Evolutionary conservation across 805 yeast genomes (phyloP), one percentile per base, ranked within the genome.

Genomic region (Priceomyces medius): DNA sequence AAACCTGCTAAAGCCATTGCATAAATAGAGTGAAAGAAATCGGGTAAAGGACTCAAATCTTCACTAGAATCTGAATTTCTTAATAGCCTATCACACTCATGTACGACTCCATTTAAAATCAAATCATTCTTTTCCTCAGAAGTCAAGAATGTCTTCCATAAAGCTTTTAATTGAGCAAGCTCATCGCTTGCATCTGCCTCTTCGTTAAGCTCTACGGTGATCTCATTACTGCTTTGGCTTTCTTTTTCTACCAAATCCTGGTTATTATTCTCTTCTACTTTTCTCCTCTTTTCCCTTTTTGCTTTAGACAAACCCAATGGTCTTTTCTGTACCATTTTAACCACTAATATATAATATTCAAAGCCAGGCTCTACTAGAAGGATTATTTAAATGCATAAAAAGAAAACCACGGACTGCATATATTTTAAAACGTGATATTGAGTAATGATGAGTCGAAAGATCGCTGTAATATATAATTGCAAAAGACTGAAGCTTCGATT

Each of bases 31-130:
- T 86, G 84, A 58, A 89, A 86, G 33, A 68, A 71, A 26, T 76
- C 78, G 20, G 75, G 71, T 20, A 54, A 42, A 20, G 51, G 51
- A 23, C 44, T 49, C 4, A 35, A 35, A 16, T 38, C 42, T 12
- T 46, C 45, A 3, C 28, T 20, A 13, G 32, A 20, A n/a, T 44
- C 47, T 3, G 51, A 48, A 42, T 73, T 71, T 56, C 90, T 71
- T 48, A 89, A 69, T 24, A 88, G 59, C 37, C 95, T 66, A 55
- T 91, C 97, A 66, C 96, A 85, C 58, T 91, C 97, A 53, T 90
- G 96, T n/a, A 91, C 76, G 3, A 90, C 74, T 18, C 97, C 97
- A 54, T 89, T 85, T 43, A 85, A 58, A 26, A 85, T 74, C 45
- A 81, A 63, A 55, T 83, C 86, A 48, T 76, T 78, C 17, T 82